Base-by-base conservation (phyloP, 805 yeast genomes). In the Candida sanyiensis region DNA sequence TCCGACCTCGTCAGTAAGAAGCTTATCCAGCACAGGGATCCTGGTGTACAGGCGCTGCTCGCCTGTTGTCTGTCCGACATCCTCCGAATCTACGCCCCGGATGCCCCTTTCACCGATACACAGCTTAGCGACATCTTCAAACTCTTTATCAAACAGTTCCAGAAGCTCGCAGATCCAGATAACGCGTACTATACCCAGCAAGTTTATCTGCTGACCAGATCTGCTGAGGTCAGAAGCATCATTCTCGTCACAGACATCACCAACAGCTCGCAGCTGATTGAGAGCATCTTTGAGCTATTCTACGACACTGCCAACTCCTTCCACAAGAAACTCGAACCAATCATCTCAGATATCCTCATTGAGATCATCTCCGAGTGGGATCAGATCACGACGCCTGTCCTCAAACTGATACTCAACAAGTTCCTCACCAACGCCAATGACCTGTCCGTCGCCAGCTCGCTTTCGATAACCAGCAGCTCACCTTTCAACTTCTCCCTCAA, bases 21-120 rank as follows among this genome's bases (percentile, higher is more conserved):
- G 48, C 61, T 85, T 11, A 43, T 83, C 3, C 65, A 62, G 25
- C 81, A 80, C 51, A 68, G 74, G 35, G 86, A 85, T 52, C 42
- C 56, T 3, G 93, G 90, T 5, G 77, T 88, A 7, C 82, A 78
- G 47, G 76, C 89, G 0, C 75, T 67, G 42, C 72, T 72, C 1
- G 78, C 93, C 7, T 81, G 94, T 52, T 79, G 93, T 46, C 46
- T 87, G 7, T 69, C 87, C 6, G 95, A 88, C 55, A 66, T 89
- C 8, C 59, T 88, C 29, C 67, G 95, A 42, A 58, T 89, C 12
- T 81, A 71, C 51, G 96, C 95, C 1, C 96, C 96, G 0, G 85
- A 88, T 55, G 95, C 96, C 6, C 96, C 97, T 4, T 88, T 72
- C 58, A 75, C 83, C 2, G 77, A 78, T 18, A 46, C 63, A 2